Conservation (phyloP, 257 asterid genomes). For the Ophiorrhiza pumila region DNA sequence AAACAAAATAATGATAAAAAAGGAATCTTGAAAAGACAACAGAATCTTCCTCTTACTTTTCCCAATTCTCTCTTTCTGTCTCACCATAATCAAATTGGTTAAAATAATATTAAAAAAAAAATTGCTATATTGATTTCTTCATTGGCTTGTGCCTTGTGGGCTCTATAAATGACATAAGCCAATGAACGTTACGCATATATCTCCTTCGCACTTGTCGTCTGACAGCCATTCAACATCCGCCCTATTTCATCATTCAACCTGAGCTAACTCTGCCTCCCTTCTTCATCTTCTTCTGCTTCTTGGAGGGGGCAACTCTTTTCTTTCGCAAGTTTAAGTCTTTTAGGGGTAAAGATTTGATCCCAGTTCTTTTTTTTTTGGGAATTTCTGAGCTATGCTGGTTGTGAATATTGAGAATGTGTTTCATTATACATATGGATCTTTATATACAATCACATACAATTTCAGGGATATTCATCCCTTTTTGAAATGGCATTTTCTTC, state of each 20-base stretch:
- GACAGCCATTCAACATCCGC: constrained; percentile 21
- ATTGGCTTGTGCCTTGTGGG: not conserved
- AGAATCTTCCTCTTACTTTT: too few relatives aligned
- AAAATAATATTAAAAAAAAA: too few relatives aligned
- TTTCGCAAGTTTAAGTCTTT: constrained; percentile 4
- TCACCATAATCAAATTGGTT: too few relatives aligned
- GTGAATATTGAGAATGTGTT: constrained; percentile 11
- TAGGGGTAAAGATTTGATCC: constrained; percentile 15
- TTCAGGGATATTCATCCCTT: not conserved
- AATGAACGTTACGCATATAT: not conserved
- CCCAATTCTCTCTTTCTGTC: too few relatives aligned
- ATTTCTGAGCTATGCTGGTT: not conserved
- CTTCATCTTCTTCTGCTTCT: not conserved
- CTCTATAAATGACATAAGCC: constrained; percentile 10
- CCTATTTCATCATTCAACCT: too few relatives aligned
- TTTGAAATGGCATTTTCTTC: not conserved
- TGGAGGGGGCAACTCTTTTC: not conserved
- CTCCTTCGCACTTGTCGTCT: not conserved
- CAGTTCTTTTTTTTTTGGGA: not conserved
- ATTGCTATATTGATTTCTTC: not conserved
- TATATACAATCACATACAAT: not conserved
- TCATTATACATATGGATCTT: constrained; percentile 2
- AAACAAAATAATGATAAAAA: too few relatives aligned
- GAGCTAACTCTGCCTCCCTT: too few relatives aligned
- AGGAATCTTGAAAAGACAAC: too few relatives aligned